Evolutionary conservation across 2,329 filamentous ascomycete species (phyloP), one percentile per base, ranked within the genome.

Genomic region (Fusarium sp.): DNA sequence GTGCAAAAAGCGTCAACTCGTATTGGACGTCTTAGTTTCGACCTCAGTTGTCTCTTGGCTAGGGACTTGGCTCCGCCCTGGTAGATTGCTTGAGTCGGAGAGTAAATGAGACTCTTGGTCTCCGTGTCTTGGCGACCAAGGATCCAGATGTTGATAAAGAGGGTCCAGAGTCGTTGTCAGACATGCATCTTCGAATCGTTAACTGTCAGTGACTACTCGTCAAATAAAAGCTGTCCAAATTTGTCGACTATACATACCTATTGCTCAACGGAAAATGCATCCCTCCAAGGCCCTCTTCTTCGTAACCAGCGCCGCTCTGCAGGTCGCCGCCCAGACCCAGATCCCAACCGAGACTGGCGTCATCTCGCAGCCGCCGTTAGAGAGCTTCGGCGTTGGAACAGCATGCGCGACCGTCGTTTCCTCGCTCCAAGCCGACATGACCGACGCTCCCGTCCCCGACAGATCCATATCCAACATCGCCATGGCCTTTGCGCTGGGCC

Each of bases 381-480:
- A 30, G 43, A 47, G 43, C 43, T 5, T 47, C 43, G 13, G 27
- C 3, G 6, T 30, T n/a, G 43, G 27, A 9, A 47, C 40, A 27
- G 40, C 40, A 43, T 43, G 40, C 40, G 40, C 40, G 40, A 43
- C 40, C 10, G 18, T 43, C 15, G 16, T 43, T 4, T 43, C 40
- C 1, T 43, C 40, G 40, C 11, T 43, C 40, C 16, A 16, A 16
- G 40, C 40, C 40, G 40, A 43, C 9, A 23, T 23, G 40, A 43
- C 40, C 27, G 44, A 47, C 44, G 44, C 27, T 13, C 44, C 44
- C 44, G 27, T 47, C 23, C 27, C 18, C 44, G 23, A 27, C 12
- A 47, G 44, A 15, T 28, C 44, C 27, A 47, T 47, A 18, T 47
- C 44, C 23, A 30, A 47, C 44, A 47, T 47, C 13, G 44, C 44